Conservation (phyloP, 768 basidiomycete species). For the Termitomyces eurrhizus region DNA sequence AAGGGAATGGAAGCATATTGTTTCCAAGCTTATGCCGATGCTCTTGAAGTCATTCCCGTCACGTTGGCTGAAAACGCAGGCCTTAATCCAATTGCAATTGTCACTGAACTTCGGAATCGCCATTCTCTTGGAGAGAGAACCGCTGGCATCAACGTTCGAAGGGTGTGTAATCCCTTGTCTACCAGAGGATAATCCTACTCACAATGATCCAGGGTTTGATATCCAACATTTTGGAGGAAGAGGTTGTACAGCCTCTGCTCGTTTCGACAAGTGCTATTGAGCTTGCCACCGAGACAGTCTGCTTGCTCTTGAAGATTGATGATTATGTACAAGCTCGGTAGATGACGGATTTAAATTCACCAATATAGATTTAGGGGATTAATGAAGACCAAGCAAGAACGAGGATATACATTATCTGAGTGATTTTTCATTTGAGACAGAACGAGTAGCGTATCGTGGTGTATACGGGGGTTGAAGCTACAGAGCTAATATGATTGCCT, state of each 20-base stretch:
- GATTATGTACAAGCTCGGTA: conserved; percentile 79
- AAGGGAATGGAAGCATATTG: conserved; percentile 99
- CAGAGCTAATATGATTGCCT: conserved; percentile 17
- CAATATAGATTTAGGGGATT: not conserved
- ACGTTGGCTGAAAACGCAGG: conserved; percentile 99
- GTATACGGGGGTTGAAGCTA: conserved; percentile 13
- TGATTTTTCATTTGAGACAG: not conserved
- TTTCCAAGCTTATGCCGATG: conserved; percentile 97
- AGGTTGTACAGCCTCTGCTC: conserved; percentile 92
- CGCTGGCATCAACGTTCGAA: conserved; percentile 97
- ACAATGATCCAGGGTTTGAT: conserved; percentile 70
- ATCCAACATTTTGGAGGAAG: conserved; percentile 96
- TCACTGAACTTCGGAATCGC: conserved; percentile 95
- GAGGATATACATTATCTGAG: conserved; percentile 3
- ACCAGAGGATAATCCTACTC: not conserved
- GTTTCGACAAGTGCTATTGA: conserved; percentile 96
- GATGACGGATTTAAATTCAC: conserved; percentile 21
- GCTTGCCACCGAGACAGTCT: conserved; percentile 96
- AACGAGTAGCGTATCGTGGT: conserved; percentile 4
- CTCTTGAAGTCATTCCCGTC: conserved; percentile 95
- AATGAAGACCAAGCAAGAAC: not conserved
- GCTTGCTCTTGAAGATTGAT: conserved; percentile 91
- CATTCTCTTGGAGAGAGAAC: conserved; percentile 93
- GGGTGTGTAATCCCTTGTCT: conserved; percentile 46
- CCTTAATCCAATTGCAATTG: conserved; percentile 95